Percentiles rank a stretch among this genome's conserved stretches.
Conservation (phyloP, 169 alveolate species). For the Besnoitia besnoiti region DNA sequence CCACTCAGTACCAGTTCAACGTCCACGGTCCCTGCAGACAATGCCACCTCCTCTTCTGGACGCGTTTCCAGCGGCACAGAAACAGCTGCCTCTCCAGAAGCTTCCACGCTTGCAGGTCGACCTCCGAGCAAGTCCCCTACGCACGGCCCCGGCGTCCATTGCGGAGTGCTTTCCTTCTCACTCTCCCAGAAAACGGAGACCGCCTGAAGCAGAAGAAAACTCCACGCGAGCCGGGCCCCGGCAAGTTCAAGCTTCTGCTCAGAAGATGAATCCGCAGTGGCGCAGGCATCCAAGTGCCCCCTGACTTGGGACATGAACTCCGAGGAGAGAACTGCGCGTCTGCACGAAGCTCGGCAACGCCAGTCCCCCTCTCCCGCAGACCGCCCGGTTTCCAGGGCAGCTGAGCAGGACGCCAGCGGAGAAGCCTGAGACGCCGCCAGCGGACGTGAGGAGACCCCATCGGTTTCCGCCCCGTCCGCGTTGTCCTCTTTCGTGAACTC, state of each 20-base stretch:
- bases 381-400: background rate
- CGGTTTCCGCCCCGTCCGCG: background rate
- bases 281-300: background rate
- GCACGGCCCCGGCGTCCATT: no score
- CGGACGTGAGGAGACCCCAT: background rate
- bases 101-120: no score
- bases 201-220: background rate
- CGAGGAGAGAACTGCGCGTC: background rate
- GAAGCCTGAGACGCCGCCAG: background rate
- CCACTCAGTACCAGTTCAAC: no score
- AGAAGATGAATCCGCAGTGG: background rate
- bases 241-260: background rate
- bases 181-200: background rate
- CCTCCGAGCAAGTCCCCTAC: no score
- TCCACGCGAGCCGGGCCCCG: background rate
- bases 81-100: no score
- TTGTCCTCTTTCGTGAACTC: background rate
- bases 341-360: background rate
- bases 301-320: background rate
- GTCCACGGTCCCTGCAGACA: no score
- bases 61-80: no score
- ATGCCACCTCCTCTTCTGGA: no score
- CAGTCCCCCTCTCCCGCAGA: background rate
- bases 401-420: background rate
- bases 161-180: no score